A percentile compares a stretch with the other conserved stretches of the same genome.
phyloP scores from a whole-genome alignment of 352 stramenopile species.

The Thalassiosira livingstoniorum region DNA sequence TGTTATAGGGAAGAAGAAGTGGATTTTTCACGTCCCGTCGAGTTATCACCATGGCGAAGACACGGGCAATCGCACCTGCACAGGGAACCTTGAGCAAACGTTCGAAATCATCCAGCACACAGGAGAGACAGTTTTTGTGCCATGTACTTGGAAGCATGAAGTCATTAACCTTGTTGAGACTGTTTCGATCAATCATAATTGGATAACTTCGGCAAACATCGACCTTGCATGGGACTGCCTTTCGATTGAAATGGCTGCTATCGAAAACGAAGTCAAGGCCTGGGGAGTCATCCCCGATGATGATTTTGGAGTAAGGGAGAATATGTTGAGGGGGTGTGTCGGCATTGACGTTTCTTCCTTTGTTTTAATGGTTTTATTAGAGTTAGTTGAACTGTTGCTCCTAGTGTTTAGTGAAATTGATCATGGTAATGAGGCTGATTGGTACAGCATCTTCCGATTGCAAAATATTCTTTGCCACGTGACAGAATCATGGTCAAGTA shows the following conservation, averaged over 20 bases:
- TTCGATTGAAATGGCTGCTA: slow-evolving; percentile 61
- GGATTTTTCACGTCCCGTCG: slow-evolving; percentile 83
- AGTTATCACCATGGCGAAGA: neutral
- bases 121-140: slow-evolving; percentile 94
- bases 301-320: slow-evolving; percentile 68
- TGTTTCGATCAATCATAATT: slow-evolving; percentile 98
- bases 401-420: slow-evolving; percentile 6
- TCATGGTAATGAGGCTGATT: neutral
- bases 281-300: slow-evolving; percentile 57
- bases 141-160: slow-evolving; percentile 94
- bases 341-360: slow-evolving; percentile 73
- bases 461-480: slow-evolving; percentile 16
- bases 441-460: slow-evolving; percentile 33
- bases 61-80: neutral
- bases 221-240: slow-evolving; percentile 68
- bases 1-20: slow-evolving; percentile 93
- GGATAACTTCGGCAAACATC: slow-evolving; percentile 88
- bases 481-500: neutral
- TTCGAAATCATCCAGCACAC: slow-evolving; percentile 80
- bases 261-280: slow-evolving; percentile 67
- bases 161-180: slow-evolving; percentile 93
- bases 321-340: slow-evolving; percentile 79
- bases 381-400: slow-evolving; percentile 31
- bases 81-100: neutral
- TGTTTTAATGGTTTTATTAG: slow-evolving; percentile 34